Evolutionary conservation across 345 rosid genomes (phyloP).

Genomic region (Abelmoschus esculentus): DNA sequence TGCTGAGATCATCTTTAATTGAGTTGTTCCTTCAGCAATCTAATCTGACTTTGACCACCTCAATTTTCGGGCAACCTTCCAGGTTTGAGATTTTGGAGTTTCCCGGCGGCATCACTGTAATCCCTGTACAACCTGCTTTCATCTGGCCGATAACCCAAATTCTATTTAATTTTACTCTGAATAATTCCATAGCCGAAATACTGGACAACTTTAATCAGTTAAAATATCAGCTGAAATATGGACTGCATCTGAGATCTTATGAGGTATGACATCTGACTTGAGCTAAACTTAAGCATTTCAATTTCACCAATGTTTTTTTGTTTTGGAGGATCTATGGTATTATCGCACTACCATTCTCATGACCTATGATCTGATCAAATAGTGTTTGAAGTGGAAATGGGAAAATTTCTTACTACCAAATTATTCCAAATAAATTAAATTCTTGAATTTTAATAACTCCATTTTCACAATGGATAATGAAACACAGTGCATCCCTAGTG

Average conservation of each 20-base stretch:
- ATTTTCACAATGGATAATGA: background rate
- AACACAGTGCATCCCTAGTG: background rate
- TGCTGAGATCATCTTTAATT: constrained; percentile 52
- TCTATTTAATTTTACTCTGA: constrained; percentile 50
- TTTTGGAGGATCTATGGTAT: background rate
- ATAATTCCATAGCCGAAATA: constrained; percentile 51
- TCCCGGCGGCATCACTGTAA: constrained; percentile 63
- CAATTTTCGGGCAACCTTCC: constrained; percentile 51
- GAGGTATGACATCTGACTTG: constrained; percentile 41
- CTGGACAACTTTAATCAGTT: constrained; percentile 36
- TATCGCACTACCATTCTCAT: background rate
- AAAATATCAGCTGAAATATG: constrained; percentile 43
- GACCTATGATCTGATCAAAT: background rate
- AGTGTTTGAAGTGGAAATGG: background rate
- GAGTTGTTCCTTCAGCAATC: constrained; percentile 46
- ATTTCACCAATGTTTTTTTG: background rate
- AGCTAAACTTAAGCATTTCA: background rate
- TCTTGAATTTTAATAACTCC: background rate
- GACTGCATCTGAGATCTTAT: constrained; percentile 36
- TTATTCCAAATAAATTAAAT: background rate
- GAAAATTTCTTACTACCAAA: background rate
- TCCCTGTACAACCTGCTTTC: constrained; percentile 37
- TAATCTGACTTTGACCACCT: constrained; percentile 52
- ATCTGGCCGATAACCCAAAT: constrained; percentile 39
- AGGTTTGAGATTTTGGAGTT: constrained; percentile 65